These are phyloP conservation scores for Ganoderma lucidum DNA, from an alignment of 1,284 basidiomycete species.

Conservation along the genomic window DNA sequence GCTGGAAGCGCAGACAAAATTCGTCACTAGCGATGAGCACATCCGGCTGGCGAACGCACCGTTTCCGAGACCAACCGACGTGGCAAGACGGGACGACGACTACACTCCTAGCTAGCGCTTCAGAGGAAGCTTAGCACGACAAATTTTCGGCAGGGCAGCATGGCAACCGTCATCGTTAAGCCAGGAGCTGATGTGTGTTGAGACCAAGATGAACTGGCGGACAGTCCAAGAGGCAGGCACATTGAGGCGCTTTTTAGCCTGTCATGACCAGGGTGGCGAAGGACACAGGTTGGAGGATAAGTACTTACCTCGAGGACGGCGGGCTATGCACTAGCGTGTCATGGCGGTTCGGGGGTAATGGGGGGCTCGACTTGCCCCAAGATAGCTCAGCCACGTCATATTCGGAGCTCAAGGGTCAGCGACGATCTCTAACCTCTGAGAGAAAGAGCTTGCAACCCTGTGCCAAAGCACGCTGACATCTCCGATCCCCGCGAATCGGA, in stretches of 20 bases:
- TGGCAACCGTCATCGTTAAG: neutral
- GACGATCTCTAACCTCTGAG: neutral
- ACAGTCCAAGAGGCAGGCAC: neutral
- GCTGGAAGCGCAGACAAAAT: neutral
- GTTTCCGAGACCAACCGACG: neutral
- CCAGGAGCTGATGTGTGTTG: neutral
- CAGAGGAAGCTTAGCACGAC: neutral
- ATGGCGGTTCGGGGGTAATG: neutral
- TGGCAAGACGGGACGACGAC: neutral
- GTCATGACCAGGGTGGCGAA: neutral
- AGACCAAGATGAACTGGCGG: neutral
- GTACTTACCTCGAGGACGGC: constrained; percentile 4
- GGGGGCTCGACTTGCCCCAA: neutral
- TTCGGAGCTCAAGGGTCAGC: neutral
- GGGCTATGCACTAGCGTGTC: neutral
- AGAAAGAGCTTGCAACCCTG: neutral
- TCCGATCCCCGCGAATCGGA: neutral
- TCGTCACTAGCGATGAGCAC: neutral
- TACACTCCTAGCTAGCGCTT: neutral
- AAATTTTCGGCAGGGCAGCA: neutral
- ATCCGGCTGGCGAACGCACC: neutral
- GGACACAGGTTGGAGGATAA: neutral
- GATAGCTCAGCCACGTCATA: neutral
- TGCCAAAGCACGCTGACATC: neutral
- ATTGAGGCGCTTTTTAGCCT: neutral